Evolutionary conservation across 169 alveolate species (phyloP).

Genomic region (Amoebophrya sp.): DNA sequence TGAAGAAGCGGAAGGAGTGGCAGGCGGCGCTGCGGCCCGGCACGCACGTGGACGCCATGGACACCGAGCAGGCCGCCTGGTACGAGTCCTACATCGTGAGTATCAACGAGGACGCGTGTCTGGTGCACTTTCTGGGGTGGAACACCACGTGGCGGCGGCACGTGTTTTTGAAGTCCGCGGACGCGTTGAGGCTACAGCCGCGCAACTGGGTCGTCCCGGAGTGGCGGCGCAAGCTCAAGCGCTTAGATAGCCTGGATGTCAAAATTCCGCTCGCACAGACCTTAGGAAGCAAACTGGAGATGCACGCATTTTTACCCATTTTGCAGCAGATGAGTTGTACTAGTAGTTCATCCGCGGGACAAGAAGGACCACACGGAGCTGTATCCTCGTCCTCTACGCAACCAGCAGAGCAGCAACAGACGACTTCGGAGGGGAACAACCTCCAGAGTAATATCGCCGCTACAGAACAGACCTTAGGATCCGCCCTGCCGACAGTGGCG

Average conservation of each 20-base stretch:
- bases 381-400: no score
- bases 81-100: neutral
- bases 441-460: no score
- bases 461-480: no score
- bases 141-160: conserved; percentile 24
- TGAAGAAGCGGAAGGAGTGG: conserved; percentile 14
- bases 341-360: no score
- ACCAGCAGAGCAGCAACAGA: no score
- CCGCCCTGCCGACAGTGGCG: no score
- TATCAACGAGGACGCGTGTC: neutral
- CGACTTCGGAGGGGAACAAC: no score
- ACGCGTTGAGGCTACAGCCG: neutral
- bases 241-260: neutral
- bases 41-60: conserved; percentile 26
- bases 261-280: neutral
- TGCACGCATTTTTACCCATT: no score
- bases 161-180: neutral
- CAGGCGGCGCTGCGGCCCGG: neutral
- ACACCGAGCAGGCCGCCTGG: neutral
- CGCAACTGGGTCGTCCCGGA: conserved; percentile 14
- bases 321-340: no score
- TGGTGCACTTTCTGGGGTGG: neutral
- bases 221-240: neutral
- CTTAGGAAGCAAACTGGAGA: neutral
- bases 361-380: no score